Evolutionary conservation across 2,329 filamentous ascomycete genomes (phyloP).

Genomic region (Plectosphaerella cucumerina): DNA sequence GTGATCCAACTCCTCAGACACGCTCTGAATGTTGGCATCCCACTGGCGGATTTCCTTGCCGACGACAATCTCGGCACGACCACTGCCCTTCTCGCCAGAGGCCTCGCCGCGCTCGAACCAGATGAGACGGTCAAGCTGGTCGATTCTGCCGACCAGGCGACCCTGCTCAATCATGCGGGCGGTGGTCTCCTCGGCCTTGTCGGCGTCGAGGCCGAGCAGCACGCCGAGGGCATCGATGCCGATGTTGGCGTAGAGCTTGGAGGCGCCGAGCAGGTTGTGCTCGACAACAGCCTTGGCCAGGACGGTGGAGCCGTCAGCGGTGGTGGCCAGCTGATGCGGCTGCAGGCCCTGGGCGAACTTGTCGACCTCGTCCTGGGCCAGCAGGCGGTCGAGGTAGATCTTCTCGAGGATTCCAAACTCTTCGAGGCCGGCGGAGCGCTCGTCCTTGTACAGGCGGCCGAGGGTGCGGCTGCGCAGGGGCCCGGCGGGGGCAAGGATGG

Average conservation of each 20-base stretch:
- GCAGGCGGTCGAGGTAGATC: constrained; percentile 88
- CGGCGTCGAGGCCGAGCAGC: constrained; percentile 72
- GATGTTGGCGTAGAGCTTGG: constrained; percentile 75
- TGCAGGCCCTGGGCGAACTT: constrained; percentile 77
- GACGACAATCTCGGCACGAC: constrained; percentile 58
- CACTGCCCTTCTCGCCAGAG: constrained; percentile 63
- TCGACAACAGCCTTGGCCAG: constrained; percentile 91
- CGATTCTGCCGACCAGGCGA: constrained; percentile 80
- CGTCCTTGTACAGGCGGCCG: constrained; percentile 88
- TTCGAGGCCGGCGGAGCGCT: constrained; percentile 68
- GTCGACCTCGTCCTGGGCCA: constrained; percentile 76
- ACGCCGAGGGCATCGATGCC: constrained; percentile 69
- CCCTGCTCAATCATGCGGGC: constrained; percentile 96
- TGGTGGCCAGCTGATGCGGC: constrained; percentile 86
- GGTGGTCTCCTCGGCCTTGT: constrained; percentile 85
- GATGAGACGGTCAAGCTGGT: constrained; percentile 86
- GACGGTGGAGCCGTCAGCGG: constrained; percentile 87
- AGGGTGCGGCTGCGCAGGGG: constrained; percentile 77
- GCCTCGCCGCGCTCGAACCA: constrained; percentile 77
- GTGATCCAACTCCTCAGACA: constrained; percentile 87
- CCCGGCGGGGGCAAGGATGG: constrained; percentile 86
- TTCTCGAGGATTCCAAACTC: constrained; percentile 92
- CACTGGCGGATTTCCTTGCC: constrained; percentile 75
- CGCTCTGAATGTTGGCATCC: constrained; percentile 81
- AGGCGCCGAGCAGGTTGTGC: constrained; percentile 88